phyloP scores from a whole-genome alignment of 192 early-diverging fungal genomes.

The Coemansia sp. region DNA sequence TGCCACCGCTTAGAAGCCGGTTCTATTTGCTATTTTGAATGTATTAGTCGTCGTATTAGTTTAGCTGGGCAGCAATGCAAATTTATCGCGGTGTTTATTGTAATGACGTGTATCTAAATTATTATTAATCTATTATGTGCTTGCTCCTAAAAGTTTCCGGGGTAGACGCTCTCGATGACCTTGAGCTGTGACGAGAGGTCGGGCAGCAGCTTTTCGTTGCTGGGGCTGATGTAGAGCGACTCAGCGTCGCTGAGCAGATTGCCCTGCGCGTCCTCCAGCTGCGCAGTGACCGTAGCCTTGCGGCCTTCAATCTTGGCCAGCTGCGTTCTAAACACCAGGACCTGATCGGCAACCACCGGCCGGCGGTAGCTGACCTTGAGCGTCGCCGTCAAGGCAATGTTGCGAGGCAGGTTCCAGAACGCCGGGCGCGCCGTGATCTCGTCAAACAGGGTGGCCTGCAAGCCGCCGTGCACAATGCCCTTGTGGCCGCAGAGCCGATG shows the following conservation, averaged over 20 bases:
- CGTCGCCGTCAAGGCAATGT: slow-evolving; percentile 69
- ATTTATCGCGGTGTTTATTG: too few species aligned
- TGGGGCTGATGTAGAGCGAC: slow-evolving; percentile 62
- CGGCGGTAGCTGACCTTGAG: slow-evolving; percentile 72
- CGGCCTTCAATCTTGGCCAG: slow-evolving; percentile 61
- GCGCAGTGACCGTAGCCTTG: slow-evolving; percentile 63
- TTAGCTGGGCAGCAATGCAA: too few species aligned
- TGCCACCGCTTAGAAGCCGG: slow-evolving; percentile 59
- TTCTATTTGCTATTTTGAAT: too few species aligned
- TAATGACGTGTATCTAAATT: too few species aligned
- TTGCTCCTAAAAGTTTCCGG: slow-evolving; percentile 28
- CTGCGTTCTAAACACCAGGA: slow-evolving; percentile 53
- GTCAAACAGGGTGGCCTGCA: slow-evolving; percentile 70
- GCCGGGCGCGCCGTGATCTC: slow-evolving; percentile 59
- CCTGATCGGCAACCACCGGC: slow-evolving; percentile 61
- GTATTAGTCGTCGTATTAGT: too few species aligned
- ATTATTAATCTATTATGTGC: slow-evolving; percentile 7
- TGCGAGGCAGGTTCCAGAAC: slow-evolving; percentile 60
- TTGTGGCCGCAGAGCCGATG: slow-evolving; percentile 69
- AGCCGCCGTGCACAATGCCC: slow-evolving; percentile 75
- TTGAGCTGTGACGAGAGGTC: slow-evolving; percentile 20
- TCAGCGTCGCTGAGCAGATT: slow-evolving; percentile 61
- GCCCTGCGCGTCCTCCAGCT: slow-evolving; percentile 59
- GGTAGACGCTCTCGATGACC: slow-evolving; percentile 33
- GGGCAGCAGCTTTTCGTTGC: slow-evolving; percentile 30